Evolutionary conservation across 2,329 filamentous ascomycete species (phyloP), one percentile per base, ranked within the genome.

Genomic region (Teratosphaeria epicoccoides): DNA sequence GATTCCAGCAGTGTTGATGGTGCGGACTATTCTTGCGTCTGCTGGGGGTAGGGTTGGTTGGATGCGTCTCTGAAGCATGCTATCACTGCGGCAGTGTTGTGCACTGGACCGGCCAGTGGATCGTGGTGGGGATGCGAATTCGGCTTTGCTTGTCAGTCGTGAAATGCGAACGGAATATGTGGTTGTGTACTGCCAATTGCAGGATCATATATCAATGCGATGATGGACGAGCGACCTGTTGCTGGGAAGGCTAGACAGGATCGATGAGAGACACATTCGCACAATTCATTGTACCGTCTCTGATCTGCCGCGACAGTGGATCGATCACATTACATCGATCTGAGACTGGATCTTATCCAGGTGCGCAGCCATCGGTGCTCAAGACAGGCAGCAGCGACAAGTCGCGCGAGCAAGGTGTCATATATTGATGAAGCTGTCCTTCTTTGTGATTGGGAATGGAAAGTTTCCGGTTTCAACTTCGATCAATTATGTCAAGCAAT

Each of bases 401-500:
- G 9, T 20, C 6, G n/a, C n/a, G 20, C 10, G 6, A 17, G 17
- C 33, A 20, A 22, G n/a, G 33, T 17, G n/a, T 17, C 14, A 17
- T 17, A 17, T 17, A 17, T 9, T 5, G 14, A 2, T 14, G 2
- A 37, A 2, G 4, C 29, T 40, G n/a, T 17, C 14, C n/a, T 17
- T 17, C 33, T 40, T 17, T n/a, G n/a, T n/a, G n/a, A n/a, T n/a
- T n/a, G n/a, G n/a, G n/a, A n/a, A n/a, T n/a, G n/a, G n/a, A n/a
- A n/a, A n/a, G n/a, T n/a, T n/a, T n/a, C n/a, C n/a, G n/a, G 14
- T 17, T 5, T 40, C 14, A 20, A 40, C 12, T 23, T 46, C n/a
- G 44, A 12, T 52, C 37, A 49, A 11, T 28, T 43, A 53, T 43
- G 43, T 51, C 52, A 9, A 56, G 20, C 47, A 54, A 26, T 17